Evolutionary conservation across 345 rosid genomes (phyloP), one percentile per base, ranked within the genome.

Genomic region (Mallotus nudiflorus): DNA sequence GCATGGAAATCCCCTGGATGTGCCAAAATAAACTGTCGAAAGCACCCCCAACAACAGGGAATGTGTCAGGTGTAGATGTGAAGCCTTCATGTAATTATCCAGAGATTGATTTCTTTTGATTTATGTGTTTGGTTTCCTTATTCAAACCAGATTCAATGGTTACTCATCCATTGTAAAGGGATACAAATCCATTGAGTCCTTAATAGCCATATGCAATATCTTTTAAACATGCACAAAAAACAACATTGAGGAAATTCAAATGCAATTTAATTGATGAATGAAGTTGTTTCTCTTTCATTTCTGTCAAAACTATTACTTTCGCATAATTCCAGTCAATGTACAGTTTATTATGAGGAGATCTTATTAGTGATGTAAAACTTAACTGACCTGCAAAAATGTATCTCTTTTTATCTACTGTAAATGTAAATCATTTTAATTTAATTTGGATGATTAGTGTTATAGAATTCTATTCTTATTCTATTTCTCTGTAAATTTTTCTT

Each of bases 81-180:
- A 82, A 82, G 69, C 77, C 81, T 66, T 60, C 74, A 50, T 82
- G 83, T 82, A 82, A 79, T 76, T 82, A 82, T 79, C 65, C 69
- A 44, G 82, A 82, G 78, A 79, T 82, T 48, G 85, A 82, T 69
- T 79, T 82, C 77, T 82, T 82, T 63, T 79, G 72, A 77, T 77
- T 73, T 64, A 54, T 66, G 65, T 68, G 48, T 46, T 65, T 24
- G 55, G 70, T 73, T 45, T 63, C 48, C 50, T 24, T 54, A n/a
- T 20, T 54, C 52, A 18, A 45, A 53, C 29, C 65, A 11, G 65
- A 57, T 72, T 44, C 73, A 68, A 62, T 58, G 82, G 73, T 13
- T 68, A 39, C 25, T 59, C 74, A 66, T 52, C 70, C 72, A 73
- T 66, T 71, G 67, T 33, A 48, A 57, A n/a, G 72, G 69, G 46